These are phyloP conservation scores for Apiospora rasikravindrae DNA, from an alignment of 2,329 filamentous ascomycete species.

Conservation along the genomic window DNA sequence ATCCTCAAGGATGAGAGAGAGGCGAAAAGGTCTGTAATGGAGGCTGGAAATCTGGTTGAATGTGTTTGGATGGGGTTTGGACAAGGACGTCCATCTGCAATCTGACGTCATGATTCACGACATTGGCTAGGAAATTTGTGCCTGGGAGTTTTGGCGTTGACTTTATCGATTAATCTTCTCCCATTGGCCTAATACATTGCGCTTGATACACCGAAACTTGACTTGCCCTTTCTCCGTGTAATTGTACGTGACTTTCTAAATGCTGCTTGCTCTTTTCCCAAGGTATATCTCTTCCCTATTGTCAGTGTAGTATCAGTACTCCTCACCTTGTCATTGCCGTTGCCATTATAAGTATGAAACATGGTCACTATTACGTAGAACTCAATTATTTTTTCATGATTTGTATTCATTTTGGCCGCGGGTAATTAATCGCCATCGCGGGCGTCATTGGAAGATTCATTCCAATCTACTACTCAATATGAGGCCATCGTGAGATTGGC, in stretches of 20 bases:
- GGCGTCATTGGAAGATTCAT: background rate
- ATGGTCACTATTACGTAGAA: background rate
- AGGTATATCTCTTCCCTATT: too few relatives aligned
- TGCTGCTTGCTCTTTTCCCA: background rate
- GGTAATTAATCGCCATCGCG: background rate
- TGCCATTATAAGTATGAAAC: background rate
- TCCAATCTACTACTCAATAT: background rate
- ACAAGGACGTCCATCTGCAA: background rate
- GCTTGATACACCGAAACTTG: too few relatives aligned
- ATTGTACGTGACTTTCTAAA: background rate
- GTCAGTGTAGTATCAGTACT: background rate
- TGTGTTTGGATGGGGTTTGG: background rate
- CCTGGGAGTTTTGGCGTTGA: background rate
- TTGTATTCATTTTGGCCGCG: background rate
- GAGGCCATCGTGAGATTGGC: background rate
- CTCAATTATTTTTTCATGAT: background rate
- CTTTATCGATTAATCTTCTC: too few relatives aligned
- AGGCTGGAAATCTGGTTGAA: background rate
- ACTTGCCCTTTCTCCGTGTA: background rate
- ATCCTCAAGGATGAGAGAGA: background rate
- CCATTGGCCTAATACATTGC: background rate
- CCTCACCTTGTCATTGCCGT: background rate
- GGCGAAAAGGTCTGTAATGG: background rate
- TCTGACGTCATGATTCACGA: background rate
- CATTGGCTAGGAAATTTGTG: background rate